Evolutionary conservation across 2,329 filamentous ascomycete genomes (phyloP).

Genomic region (Aspergillus candidus): DNA sequence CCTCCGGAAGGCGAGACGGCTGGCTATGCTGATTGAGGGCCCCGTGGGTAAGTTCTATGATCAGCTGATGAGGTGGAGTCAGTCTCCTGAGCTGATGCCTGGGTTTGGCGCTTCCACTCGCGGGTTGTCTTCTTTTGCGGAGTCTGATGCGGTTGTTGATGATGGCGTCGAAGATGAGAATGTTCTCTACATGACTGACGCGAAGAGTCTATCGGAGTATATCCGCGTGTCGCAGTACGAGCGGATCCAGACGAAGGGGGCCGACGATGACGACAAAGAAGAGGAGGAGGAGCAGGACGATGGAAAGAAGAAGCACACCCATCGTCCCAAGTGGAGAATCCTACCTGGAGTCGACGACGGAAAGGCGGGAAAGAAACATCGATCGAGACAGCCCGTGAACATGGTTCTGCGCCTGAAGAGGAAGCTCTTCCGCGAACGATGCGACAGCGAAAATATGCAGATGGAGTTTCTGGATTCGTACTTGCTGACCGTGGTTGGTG

Average conservation of each 20-base stretch:
- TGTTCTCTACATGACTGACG: constrained; percentile 15
- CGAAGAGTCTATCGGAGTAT: constrained; percentile 7
- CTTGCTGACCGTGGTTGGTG: too few relatives aligned
- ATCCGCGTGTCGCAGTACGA: constrained; percentile 9
- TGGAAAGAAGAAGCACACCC: too few relatives aligned
- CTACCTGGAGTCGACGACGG: too few relatives aligned
- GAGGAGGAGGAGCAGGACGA: too few relatives aligned
- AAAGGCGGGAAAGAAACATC: too few relatives aligned
- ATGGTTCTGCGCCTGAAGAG: too few relatives aligned
- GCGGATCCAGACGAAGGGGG: background rate
- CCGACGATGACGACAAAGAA: background rate
- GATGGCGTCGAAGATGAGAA: background rate
- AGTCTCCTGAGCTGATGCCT: constrained; percentile 6
- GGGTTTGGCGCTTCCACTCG: constrained; percentile 12
- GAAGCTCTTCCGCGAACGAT: too few relatives aligned
- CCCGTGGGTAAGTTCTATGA: constrained; percentile 3
- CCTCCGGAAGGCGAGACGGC: constrained; percentile 9
- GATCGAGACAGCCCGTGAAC: too few relatives aligned
- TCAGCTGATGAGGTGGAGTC: constrained; percentile 5
- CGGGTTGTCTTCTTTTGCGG: constrained; percentile 8
- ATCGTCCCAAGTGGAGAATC: too few relatives aligned
- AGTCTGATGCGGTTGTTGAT: constrained; percentile 3
- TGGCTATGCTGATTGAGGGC: constrained; percentile 11
- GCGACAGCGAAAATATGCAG: too few relatives aligned
- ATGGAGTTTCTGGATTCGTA: too few relatives aligned